A percentile compares a stretch with the other conserved stretches of the same genome.
phyloP scores from a whole-genome alignment of 192 early-diverging fungal species.

The Coemansia sp. region DNA sequence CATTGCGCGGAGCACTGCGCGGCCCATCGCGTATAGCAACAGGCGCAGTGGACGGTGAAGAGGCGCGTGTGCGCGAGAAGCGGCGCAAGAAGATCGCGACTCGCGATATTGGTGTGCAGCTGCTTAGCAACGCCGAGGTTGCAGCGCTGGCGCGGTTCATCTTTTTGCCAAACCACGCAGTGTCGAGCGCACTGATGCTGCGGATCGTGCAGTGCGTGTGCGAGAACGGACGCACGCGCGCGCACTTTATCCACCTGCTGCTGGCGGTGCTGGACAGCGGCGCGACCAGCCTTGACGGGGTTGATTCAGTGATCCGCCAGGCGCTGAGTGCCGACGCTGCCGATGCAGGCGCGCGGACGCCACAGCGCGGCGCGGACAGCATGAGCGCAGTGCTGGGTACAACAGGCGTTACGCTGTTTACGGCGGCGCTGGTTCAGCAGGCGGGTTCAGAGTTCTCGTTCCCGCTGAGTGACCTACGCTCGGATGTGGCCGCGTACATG shows the following conservation, averaged over 20 bases:
- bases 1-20: slow-evolving; percentile 3
- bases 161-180: slow-evolving; percentile 80
- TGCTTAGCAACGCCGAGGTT: slow-evolving; percentile 80
- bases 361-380: neutral
- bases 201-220: slow-evolving; percentile 60
- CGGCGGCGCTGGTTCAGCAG: slow-evolving; percentile 36
- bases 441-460: slow-evolving; percentile 40
- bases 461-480: slow-evolving; percentile 40
- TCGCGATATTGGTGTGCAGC: slow-evolving; percentile 41
- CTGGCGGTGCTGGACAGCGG: slow-evolving; percentile 80
- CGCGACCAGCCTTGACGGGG: slow-evolving; percentile 39
- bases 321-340: slow-evolving; percentile 3
- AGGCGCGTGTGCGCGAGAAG: slow-evolving; percentile 30
- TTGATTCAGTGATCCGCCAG: slow-evolving; percentile 35
- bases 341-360: neutral
- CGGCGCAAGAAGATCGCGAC: slow-evolving; percentile 45
- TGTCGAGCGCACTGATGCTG: slow-evolving; percentile 58
- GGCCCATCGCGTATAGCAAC: neutral
- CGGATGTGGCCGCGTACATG: slow-evolving; percentile 79
- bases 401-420: slow-evolving; percentile 33
- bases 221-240: slow-evolving; percentile 83
- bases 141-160: slow-evolving; percentile 82
- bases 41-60: slow-evolving; percentile 6
- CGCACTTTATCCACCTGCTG: slow-evolving; percentile 82
- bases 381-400: slow-evolving; percentile 15